phyloP scores from a whole-genome alignment of 2,329 filamentous ascomycete genomes.

The Lecanicillium sp. region DNA sequence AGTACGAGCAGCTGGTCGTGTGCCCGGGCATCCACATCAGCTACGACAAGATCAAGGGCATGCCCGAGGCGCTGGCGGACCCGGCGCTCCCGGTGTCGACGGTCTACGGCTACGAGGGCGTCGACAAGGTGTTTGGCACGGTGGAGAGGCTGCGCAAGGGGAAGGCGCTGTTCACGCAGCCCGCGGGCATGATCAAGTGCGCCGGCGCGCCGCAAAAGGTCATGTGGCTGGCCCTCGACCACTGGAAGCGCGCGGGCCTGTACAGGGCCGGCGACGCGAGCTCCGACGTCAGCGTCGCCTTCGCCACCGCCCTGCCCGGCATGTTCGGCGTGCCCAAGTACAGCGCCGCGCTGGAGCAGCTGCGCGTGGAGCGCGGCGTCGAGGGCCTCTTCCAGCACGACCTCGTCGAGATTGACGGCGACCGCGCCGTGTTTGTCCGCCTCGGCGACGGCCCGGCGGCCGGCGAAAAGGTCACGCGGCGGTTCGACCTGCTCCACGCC shows the following conservation, averaged over 20 bases:
- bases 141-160: slow-evolving; percentile 44
- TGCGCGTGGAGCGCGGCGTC: slow-evolving; percentile 48
- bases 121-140: slow-evolving; percentile 45
- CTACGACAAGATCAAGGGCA: slow-evolving; percentile 45
- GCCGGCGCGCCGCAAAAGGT: slow-evolving; percentile 56
- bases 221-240: slow-evolving; percentile 56
- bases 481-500: slow-evolving; percentile 51
- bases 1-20: slow-evolving; percentile 60
- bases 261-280: slow-evolving; percentile 36
- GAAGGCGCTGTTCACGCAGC: slow-evolving; percentile 53
- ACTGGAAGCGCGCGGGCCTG: slow-evolving; percentile 49
- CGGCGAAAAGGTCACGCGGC: slow-evolving; percentile 36
- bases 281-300: slow-evolving; percentile 46
- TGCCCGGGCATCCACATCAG: slow-evolving; percentile 51
- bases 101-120: slow-evolving; percentile 52
- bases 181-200: slow-evolving; percentile 53
- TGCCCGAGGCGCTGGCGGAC: slow-evolving; percentile 50
- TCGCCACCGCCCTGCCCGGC: slow-evolving; percentile 47
- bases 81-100: slow-evolving; percentile 44
- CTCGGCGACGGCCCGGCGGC: slow-evolving; percentile 29
- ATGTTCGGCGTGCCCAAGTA: slow-evolving; percentile 61
- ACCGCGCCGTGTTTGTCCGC: slow-evolving; percentile 44
- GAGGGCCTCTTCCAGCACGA: slow-evolving; percentile 55
- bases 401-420: slow-evolving; percentile 45
- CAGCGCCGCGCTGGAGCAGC: slow-evolving; percentile 44